Conservation (phyloP, 2,329 filamentous ascomycete species). For the Aspergillus sp. region DNA sequence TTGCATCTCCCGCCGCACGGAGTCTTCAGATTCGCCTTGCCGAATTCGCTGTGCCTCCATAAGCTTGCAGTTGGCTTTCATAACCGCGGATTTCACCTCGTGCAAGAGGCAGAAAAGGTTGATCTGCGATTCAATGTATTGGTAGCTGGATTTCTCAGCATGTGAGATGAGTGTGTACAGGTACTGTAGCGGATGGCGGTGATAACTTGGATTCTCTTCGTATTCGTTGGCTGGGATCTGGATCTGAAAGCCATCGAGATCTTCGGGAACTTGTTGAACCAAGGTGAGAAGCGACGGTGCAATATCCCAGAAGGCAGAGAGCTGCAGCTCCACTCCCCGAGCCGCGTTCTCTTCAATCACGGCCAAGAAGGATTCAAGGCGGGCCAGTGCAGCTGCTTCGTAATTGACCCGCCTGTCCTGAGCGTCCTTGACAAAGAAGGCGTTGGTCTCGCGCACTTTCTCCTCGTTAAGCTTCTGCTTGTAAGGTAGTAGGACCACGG, state of each 20-base stretch:
- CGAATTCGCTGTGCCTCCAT: slow-evolving; percentile 64
- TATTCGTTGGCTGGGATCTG: slow-evolving; percentile 77
- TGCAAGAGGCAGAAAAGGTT: slow-evolving; percentile 88
- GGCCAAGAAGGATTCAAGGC: slow-evolving; percentile 73
- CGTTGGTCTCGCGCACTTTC: slow-evolving; percentile 74
- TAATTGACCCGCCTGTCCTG: slow-evolving; percentile 69
- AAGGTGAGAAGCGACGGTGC: slow-evolving; percentile 77
- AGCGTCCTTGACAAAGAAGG: slow-evolving; percentile 80
- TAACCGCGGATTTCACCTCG: slow-evolving; percentile 79
- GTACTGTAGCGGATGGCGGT: slow-evolving; percentile 81
- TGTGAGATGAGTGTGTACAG: slow-evolving; percentile 82
- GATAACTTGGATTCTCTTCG: slow-evolving; percentile 81
- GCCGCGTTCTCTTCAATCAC: slow-evolving; percentile 83
- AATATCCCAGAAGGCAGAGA: slow-evolving; percentile 97
- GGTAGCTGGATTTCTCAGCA: slow-evolving; percentile 88
- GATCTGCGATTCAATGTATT: slow-evolving; percentile 93
- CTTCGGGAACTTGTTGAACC: slow-evolving; percentile 72
- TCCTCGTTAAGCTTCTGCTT: slow-evolving; percentile 69
- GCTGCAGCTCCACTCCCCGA: slow-evolving; percentile 84
- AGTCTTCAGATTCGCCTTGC: slow-evolving; percentile 42
- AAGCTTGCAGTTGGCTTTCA: slow-evolving; percentile 66
- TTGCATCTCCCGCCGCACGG: slow-evolving; percentile 50
- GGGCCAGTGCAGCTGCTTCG: slow-evolving; percentile 68
- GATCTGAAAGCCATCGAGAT: slow-evolving; percentile 61
- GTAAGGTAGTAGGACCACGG: slow-evolving; percentile 81